Evolutionary conservation across 129 eudicot species (phyloP).

Genomic region (Pseudognaphalium luteoalbum): DNA sequence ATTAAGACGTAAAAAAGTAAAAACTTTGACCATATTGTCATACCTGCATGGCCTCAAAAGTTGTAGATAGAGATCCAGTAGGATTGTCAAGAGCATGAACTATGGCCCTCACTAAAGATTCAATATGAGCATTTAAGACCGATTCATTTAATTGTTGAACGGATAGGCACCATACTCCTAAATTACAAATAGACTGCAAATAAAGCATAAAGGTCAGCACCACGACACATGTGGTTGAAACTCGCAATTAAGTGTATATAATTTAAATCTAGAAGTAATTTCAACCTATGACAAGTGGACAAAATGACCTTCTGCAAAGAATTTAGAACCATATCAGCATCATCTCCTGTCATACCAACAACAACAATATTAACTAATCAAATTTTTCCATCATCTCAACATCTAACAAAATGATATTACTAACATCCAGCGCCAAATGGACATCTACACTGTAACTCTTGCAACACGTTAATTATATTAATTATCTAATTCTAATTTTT

Average conservation of each 20-base stretch:
- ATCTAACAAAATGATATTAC: background rate
- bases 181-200: slow-evolving; percentile 79
- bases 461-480: background rate
- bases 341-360: slow-evolving; percentile 46
- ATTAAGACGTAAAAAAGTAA: no score
- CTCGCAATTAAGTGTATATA: background rate
- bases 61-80: slow-evolving; percentile 73
- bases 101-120: slow-evolving; percentile 61
- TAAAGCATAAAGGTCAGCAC: slow-evolving; percentile 16
- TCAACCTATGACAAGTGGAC: slow-evolving; percentile 60
- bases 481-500: background rate
- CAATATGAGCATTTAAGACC: slow-evolving; percentile 47
- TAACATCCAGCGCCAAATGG: background rate
- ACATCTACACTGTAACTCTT: slow-evolving; percentile 7
- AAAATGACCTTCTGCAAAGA: slow-evolving; percentile 58
- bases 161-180: slow-evolving; percentile 92
- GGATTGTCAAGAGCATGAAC: slow-evolving; percentile 91
- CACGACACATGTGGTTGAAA: background rate
- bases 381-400: background rate
- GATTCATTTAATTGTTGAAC: slow-evolving; percentile 65
- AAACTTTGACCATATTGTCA: no score
- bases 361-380: slow-evolving; percentile 1
- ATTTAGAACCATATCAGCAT: slow-evolving; percentile 51
- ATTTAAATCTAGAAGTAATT: slow-evolving; percentile 9
- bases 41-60: slow-evolving; percentile 94